Percentiles rank a stretch among this genome's conserved stretches.
phyloP scores from a whole-genome alignment of 2,329 filamentous ascomycete genomes.

The Neofusicoccum ribis region DNA sequence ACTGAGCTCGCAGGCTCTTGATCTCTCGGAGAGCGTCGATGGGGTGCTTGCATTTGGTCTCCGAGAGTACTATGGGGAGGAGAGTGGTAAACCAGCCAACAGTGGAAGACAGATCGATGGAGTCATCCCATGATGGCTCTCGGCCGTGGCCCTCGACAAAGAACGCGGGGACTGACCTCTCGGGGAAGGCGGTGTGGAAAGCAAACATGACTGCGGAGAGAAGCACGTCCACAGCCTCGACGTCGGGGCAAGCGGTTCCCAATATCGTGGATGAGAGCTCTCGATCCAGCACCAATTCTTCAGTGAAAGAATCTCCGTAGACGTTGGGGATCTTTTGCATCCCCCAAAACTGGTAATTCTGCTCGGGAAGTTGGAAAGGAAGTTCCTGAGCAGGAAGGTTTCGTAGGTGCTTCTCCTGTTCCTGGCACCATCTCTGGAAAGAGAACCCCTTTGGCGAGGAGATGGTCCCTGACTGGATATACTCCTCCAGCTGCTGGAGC shows the following conservation, averaged over 20 bases:
- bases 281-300: conserved; percentile 33
- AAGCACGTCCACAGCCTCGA: conserved; percentile 9
- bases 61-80: not conserved
- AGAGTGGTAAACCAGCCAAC: conserved; percentile 27
- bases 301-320: conserved; percentile 34
- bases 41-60: not conserved
- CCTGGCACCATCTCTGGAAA: conserved; percentile 39
- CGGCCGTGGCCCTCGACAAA: conserved; percentile 28
- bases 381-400: conserved; percentile 28
- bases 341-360: conserved; percentile 40
- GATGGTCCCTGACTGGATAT: conserved; percentile 28
- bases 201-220: not conserved
- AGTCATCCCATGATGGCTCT: conserved; percentile 24
- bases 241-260: not conserved
- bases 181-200: conserved; percentile 5
- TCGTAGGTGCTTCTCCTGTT: conserved; percentile 33
- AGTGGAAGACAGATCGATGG: conserved; percentile 27
- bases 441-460: conserved; percentile 33
- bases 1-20: not conserved
- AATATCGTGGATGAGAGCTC: conserved; percentile 31
- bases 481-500: conserved; percentile 38
- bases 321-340: conserved; percentile 35
- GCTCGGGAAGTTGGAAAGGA: conserved; percentile 28
- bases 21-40: not conserved
- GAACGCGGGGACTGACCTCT: conserved; percentile 9